These are phyloP conservation scores for Oidiodendron maius DNA, from an alignment of 495 filamentous ascomycete species.

Conservation along the genomic window DNA sequence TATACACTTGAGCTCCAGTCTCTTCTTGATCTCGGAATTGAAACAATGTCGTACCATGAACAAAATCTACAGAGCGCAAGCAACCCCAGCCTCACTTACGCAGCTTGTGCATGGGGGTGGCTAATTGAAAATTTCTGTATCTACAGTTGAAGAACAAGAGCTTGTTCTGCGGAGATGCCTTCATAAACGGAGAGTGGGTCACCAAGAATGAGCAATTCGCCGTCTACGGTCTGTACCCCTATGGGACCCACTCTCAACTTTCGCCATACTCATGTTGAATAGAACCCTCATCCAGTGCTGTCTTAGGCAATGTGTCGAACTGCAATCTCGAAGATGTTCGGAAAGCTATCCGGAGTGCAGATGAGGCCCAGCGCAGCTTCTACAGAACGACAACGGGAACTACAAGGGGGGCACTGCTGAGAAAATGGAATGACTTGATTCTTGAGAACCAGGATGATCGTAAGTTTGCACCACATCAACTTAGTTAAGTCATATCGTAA, in stretches of 20 bases:
- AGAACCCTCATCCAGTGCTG: conserved; percentile 1
- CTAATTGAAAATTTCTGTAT: not conserved
- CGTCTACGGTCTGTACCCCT: not conserved
- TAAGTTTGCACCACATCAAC: not conserved
- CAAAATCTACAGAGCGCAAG: not conserved
- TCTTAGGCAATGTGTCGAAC: conserved; percentile 2
- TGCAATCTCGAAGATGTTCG: conserved; percentile 14
- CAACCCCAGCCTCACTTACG: not conserved
- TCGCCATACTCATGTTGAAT: not conserved
- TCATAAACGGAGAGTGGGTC: not conserved
- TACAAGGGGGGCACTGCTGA: conserved; percentile 70
- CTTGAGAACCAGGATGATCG: not conserved
- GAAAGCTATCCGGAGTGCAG: conserved; percentile 20
- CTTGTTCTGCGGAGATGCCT: not conserved
- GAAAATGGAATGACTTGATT: conserved; percentile 82
- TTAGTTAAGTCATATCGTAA: not conserved
- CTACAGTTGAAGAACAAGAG: not conserved
- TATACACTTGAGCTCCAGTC: not conserved
- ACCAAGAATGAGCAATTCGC: not conserved
- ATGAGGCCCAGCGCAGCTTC: conserved; percentile 7
- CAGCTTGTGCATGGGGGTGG: not conserved
- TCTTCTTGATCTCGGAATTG: not conserved
- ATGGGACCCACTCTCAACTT: not conserved
- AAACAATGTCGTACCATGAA: not conserved
- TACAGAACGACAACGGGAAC: conserved; percentile 50